Evolutionary conservation across 1,139 yeast genomes (phyloP), one percentile per base, ranked within the genome.

Genomic region (Pichia sp.): DNA sequence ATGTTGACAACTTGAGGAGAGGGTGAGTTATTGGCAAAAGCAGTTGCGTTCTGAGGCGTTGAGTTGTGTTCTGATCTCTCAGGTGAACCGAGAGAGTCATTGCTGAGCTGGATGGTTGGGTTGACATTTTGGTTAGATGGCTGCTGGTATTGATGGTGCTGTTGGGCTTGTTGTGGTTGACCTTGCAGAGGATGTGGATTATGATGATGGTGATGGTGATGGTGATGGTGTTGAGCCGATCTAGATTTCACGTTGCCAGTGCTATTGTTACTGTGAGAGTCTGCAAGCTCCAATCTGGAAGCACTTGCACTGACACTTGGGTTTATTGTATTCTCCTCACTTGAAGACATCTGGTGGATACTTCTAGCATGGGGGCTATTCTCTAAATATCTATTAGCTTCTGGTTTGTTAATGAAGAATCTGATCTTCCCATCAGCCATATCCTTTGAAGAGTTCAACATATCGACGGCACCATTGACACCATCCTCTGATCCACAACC

Each of bases 401-500:
- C 41, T 9, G 45, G 41, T 20, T 39, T 39, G 27, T 39, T 41
- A 17, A 34, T 19, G n/a, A 41, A 39, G 24, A 30, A 37, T 24
- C 28, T 34, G 17, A 37, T 39, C 22, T 41, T 39, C 22, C 45
- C 45, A 37, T 30, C 28, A 23, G 42, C 41, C 33, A 49, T 37
- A 28, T 60, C 64, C 39, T 41, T 48, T 17, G 55, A 50, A 23
- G 46, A 54, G 50, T 44, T 51, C 63, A 61, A 68, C 2, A 79
- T 64, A 36, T 58, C 65, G 3, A 75, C 52, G 1, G 84, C 83
- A 23, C 83, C 84, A 5, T 66, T 64, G 27, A 76, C 56, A 10
- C 84, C 84, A 41, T 77, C 68, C 14, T 67, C 59, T 27, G 81
- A 72, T 10, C 96, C 96, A 56, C 94, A 79, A 4, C 96, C 96